These are phyloP conservation scores for Ceratocystiopsis sp. DNA, from an alignment of 2,329 filamentous ascomycete species.

Conservation along the genomic window DNA sequence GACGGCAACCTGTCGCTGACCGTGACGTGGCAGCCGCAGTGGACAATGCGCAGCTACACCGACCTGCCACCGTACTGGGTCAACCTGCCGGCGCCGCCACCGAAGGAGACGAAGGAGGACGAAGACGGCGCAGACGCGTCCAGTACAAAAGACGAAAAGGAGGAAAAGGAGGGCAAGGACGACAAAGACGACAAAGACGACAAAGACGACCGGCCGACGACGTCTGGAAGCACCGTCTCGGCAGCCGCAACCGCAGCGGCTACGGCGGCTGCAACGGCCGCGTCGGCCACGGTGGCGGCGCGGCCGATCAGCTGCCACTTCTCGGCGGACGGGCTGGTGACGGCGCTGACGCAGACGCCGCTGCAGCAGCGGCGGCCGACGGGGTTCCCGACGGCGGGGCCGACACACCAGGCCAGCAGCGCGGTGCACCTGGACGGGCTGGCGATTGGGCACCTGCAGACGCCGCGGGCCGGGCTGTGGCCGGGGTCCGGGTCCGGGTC, in stretches of 20 bases:
- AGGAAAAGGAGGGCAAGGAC: background rate
- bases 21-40: conserved; percentile 36
- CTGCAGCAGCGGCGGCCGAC: too few relatives aligned
- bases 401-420: conserved; percentile 7
- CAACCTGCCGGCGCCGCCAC: conserved; percentile 22
- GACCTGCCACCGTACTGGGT: conserved; percentile 45
- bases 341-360: conserved; percentile 22
- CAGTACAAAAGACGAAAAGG: background rate
- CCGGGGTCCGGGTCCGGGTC: too few relatives aligned
- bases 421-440: conserved; percentile 19
- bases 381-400: background rate
- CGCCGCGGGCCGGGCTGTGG: too few relatives aligned
- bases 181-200: background rate
- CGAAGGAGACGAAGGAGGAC: background rate
- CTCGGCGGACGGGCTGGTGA: conserved; percentile 27
- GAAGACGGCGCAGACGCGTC: background rate
- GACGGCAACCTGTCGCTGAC: conserved; percentile 42
- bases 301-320: conserved; percentile 30
- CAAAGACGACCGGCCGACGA: background rate
- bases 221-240: conserved; percentile 16
- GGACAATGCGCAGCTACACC: conserved; percentile 32
- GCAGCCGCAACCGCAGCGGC: too few relatives aligned
- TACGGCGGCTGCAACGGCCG: conserved; percentile 8
- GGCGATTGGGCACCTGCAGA: conserved; percentile 29
- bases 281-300: conserved; percentile 11